Evolutionary conservation across 768 basidiomycete genomes (phyloP).

Genomic region (Mycena crocata): DNA sequence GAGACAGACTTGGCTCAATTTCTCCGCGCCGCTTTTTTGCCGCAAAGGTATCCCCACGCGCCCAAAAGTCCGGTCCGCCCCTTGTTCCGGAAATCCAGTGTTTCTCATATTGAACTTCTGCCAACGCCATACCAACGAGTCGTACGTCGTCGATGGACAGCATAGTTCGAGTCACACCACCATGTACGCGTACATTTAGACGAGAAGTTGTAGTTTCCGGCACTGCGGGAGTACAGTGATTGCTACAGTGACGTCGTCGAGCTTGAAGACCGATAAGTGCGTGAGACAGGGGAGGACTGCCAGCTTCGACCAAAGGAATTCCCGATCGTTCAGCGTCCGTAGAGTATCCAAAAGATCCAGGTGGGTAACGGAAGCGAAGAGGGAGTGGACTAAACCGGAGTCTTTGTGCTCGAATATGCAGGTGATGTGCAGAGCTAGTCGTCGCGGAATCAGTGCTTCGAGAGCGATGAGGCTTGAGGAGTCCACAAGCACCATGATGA

Average conservation of each 20-base stretch:
- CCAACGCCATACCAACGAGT: not conserved
- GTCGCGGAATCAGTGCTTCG: not conserved
- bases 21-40: constrained; percentile 4
- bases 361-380: constrained; percentile 3
- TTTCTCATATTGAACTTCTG: not conserved
- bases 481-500: not conserved
- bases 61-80: constrained; percentile 8
- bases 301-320: not conserved
- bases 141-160: not conserved
- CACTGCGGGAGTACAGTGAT: not conserved
- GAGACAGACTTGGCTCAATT: not conserved
- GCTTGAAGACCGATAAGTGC: not conserved
- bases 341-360: not conserved
- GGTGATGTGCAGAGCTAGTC: not conserved
- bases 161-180: not conserved
- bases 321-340: too few species aligned
- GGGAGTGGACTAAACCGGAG: not conserved
- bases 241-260: not conserved
- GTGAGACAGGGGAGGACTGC: constrained; percentile 8
- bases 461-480: not conserved
- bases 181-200: not conserved
- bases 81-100: not conserved
- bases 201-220: not conserved
- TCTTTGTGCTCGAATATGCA: not conserved
- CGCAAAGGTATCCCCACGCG: not conserved